phyloP scores from a whole-genome alignment of 345 rosid species.

The Aquilaria malaccensis region DNA sequence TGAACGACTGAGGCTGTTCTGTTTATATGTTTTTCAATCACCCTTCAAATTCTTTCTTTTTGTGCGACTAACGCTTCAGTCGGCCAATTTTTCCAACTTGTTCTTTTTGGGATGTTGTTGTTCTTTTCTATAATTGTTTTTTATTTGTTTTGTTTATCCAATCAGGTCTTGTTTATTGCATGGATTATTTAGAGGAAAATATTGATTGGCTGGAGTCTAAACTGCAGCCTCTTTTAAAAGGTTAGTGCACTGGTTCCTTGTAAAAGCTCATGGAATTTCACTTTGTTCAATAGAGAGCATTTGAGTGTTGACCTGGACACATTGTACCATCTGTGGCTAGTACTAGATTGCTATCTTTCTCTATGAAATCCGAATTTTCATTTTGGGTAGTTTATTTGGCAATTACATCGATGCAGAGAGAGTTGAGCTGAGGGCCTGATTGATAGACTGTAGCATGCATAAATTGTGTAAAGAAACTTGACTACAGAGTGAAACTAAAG shows the following conservation, averaged over 20 bases:
- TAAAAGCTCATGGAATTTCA: not conserved
- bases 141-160: constrained; percentile 5
- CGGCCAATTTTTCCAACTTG: not conserved
- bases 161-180: constrained; percentile 77
- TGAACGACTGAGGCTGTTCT: not conserved
- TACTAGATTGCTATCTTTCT: too few species aligned
- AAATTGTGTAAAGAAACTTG: too few species aligned
- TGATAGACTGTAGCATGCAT: too few species aligned
- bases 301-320: not conserved
- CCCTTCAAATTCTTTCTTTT: not conserved
- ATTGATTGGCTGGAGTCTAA: constrained; percentile 84
- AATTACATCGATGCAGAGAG: too few species aligned
- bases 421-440: too few species aligned
- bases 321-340: not conserved
- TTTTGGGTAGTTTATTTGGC: too few species aligned
- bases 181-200: constrained; percentile 88
- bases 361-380: too few species aligned
- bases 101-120: not conserved
- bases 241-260: constrained; percentile 23
- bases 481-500: too few species aligned
- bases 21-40: constrained; percentile 4
- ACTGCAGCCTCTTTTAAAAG: constrained; percentile 76
- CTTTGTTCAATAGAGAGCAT: not conserved
- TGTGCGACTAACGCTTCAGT: not conserved
- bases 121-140: not conserved